A percentile compares a stretch with the other conserved stretches of the same genome.
phyloP scores from a whole-genome alignment of 352 stramenopile genomes.

The Albugo laibachii region DNA sequence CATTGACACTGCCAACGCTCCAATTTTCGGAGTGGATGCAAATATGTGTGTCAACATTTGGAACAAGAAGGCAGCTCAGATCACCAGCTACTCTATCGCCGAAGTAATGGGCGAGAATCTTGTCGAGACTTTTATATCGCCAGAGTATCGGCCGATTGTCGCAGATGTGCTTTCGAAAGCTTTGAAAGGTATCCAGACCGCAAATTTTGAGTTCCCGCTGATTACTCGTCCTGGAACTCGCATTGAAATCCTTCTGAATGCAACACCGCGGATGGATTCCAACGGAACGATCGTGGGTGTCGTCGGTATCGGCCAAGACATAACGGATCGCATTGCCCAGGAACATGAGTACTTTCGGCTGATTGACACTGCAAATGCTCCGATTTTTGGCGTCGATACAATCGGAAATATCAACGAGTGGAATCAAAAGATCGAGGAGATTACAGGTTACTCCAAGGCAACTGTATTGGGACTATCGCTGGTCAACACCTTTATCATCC shows the following conservation, averaged over 20 bases:
- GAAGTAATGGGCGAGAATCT: slow-evolving; percentile 70
- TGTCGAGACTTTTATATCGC: slow-evolving; percentile 71
- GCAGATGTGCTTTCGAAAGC: slow-evolving; percentile 52
- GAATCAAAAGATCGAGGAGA: slow-evolving; percentile 61
- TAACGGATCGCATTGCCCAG: slow-evolving; percentile 53
- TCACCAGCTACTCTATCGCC: slow-evolving; percentile 61
- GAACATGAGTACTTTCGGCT: slow-evolving; percentile 62
- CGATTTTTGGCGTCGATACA: slow-evolving; percentile 56
- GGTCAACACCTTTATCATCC: slow-evolving; percentile 40
- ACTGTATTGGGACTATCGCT: slow-evolving; percentile 27
- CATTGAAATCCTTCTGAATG: slow-evolving; percentile 63
- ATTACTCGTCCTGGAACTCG: slow-evolving; percentile 48
- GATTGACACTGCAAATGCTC: slow-evolving; percentile 55
- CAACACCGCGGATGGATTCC: slow-evolving; percentile 41
- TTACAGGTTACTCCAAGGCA: slow-evolving; percentile 44
- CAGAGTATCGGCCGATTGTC: slow-evolving; percentile 40
- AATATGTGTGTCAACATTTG: slow-evolving; percentile 81
- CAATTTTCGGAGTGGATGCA: slow-evolving; percentile 81
- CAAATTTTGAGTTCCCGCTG: slow-evolving; percentile 75
- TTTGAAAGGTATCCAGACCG: slow-evolving; percentile 44
- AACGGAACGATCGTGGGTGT: slow-evolving; percentile 70
- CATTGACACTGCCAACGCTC: slow-evolving; percentile 82
- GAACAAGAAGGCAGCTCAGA: slow-evolving; percentile 82
- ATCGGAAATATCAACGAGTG: slow-evolving; percentile 57
- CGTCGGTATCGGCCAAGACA: slow-evolving; percentile 72